Base-by-base conservation (phyloP, 2,329 filamentous ascomycete species). In the Alternaria hordeiaustralica region DNA sequence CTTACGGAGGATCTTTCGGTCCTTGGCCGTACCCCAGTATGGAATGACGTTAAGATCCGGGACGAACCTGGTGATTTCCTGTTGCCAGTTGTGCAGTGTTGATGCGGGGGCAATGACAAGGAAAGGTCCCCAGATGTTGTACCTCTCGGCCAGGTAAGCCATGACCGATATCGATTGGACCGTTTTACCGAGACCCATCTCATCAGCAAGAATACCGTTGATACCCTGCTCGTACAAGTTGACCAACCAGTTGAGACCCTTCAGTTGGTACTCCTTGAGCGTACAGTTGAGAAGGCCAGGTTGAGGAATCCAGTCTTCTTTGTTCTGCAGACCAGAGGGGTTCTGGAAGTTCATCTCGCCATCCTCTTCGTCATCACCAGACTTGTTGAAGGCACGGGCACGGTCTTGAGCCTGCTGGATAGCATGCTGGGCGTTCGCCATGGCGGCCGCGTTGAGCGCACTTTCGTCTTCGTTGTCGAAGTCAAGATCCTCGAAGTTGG, bases 261-360 rank as follows among this genome's bases (percentile, higher is more conserved):
- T 99, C 79, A 99, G 85, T 84, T 99, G 96, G 82, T 99, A 99
- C 80, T 99, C 96, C 80, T 99, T 99, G 76, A 99, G 89, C 78
- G 97, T 93, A 55, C 94, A 93, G 68, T 92, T 94, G 75, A 99
- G 88, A 82, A 98, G 89, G 81, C 94, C 96, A 9, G 96, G 96
- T 79, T 99, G 96, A 67, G 94, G 90, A 60, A 99, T 93, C 70
- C 74, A 78, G 53, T 78, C 72, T 75, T 97, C 92, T 70, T 97
- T 93, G 73, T 96, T 94, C 73, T 95, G 95, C 73, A 99, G 87
- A 75, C 95, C 96, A 5, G 94, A 96, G 0, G 96, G 96, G 78
- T 99, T 98, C 83, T 99, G 96, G 85, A 99, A 99, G 83, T 99
- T 99, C 92, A 99, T 93, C 82, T 99, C 96, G 72, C 94, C 95